These are phyloP conservation scores for Sporothrix mexicana DNA, from an alignment of 2,329 filamentous ascomycete genomes.

Conservation along the genomic window DNA sequence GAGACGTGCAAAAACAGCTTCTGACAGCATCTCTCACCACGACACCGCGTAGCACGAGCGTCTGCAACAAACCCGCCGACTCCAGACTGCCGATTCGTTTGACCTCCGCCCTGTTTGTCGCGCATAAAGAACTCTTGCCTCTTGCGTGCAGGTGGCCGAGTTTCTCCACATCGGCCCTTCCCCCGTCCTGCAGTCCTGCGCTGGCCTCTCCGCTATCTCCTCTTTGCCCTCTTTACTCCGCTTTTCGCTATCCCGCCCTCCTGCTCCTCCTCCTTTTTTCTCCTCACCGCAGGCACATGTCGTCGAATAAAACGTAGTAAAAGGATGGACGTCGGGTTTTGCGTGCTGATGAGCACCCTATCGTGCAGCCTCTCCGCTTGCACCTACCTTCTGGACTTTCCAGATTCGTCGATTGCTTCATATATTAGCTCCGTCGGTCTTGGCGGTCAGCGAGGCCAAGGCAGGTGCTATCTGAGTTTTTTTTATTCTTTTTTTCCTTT, in stretches of 20 bases:
- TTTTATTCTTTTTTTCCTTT: too few relatives aligned
- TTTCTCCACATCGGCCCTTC: constrained; percentile 19
- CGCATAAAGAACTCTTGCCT: neutral
- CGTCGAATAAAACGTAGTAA: neutral
- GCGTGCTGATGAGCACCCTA: neutral
- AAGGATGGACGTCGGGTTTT: constrained; percentile 5
- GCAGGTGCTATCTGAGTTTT: neutral
- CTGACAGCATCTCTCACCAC: neutral
- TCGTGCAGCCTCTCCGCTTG: neutral
- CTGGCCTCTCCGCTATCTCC: neutral
- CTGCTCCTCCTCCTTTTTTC: neutral
- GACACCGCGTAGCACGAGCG: neutral
- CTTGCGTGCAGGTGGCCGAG: neutral
- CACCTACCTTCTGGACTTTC: constrained; percentile 11
- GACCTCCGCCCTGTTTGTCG: neutral
- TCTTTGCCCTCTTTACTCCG: constrained; percentile 4
- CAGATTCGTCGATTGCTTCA: constrained; percentile 24
- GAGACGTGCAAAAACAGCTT: neutral
- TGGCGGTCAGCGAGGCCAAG: neutral
- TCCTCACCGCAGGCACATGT: neutral
- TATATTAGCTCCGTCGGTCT: neutral
- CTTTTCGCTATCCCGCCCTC: neutral
- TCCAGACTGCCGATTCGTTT: neutral
- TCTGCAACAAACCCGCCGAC: neutral
- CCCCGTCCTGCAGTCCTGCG: neutral